These are phyloP conservation scores for Penicillium herquei DNA, from an alignment of 495 filamentous ascomycete genomes.

Conservation along the genomic window DNA sequence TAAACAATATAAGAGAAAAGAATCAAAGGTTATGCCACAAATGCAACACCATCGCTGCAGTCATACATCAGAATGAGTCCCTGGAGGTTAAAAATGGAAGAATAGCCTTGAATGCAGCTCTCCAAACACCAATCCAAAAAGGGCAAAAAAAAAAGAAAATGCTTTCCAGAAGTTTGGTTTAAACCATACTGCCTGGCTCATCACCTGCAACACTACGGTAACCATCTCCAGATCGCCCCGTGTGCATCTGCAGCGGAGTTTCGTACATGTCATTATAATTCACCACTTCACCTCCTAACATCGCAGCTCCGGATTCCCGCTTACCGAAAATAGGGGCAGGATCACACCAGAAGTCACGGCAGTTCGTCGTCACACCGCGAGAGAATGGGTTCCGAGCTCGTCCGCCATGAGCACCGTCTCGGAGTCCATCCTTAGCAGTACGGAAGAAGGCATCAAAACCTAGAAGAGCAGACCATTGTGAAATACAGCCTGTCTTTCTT, in stretches of 20 bases:
- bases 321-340: slow-evolving; percentile 76
- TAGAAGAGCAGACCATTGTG: slow-evolving; percentile 78
- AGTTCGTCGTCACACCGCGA: slow-evolving; percentile 77
- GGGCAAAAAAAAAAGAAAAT: neutral
- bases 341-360: slow-evolving; percentile 96
- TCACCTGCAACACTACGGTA: slow-evolving; percentile 45
- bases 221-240: slow-evolving; percentile 20
- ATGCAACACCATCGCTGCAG: slow-evolving; percentile 25
- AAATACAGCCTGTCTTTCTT: slow-evolving; percentile 59
- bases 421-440: slow-evolving; percentile 66
- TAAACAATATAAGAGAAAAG: neutral
- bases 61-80: slow-evolving; percentile 10
- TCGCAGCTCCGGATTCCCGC: slow-evolving; percentile 67
- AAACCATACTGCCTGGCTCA: slow-evolving; percentile 34
- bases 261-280: slow-evolving; percentile 93
- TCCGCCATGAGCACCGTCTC: slow-evolving; percentile 46
- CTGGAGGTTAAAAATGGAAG: neutral
- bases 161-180: slow-evolving; percentile 1
- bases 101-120: slow-evolving; percentile 14
- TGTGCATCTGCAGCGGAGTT: slow-evolving; percentile 64
- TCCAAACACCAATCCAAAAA: neutral
- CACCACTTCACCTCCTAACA: slow-evolving; percentile 74
- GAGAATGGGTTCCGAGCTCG: slow-evolving; percentile 78
- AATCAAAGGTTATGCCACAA: slow-evolving; percentile 13
- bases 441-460: slow-evolving; percentile 91